Base-by-base conservation (phyloP, 2,329 filamentous ascomycete species). In the Herpotrichia juniperi region DNA sequence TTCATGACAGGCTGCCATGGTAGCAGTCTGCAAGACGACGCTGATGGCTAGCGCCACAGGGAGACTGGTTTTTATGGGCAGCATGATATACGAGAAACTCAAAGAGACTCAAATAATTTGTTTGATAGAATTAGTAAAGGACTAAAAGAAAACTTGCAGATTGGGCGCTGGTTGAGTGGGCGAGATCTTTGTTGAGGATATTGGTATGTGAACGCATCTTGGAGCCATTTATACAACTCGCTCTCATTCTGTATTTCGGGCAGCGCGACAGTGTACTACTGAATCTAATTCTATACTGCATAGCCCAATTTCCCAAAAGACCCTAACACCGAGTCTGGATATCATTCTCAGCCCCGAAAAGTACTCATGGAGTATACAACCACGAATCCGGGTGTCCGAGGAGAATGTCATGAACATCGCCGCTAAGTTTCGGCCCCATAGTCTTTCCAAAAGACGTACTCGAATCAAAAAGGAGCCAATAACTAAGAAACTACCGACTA, bases 41-140 rank as follows among this genome's bases (percentile, higher is more conserved):
- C 46, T 43, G n/a, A 57, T 54, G 47, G 46, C 54, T 42, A 57
- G 51, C 2, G 50, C 54, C 46, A 57, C 48, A 16, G 46, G 39
- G 19, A 57, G 44, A 25, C 48, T 54, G 12, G 53, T 22, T 32
- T 51, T 50, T 42, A 50, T 28, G 21, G 32, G n/a, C 17, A 51
- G 9, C 52, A 54, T 54, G 34, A 25, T 48, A 22, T 25, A 17
- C 3, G 9, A 16, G 19, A 30, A 28, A 42, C 10, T 46, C 31
- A 37, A 11, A 48, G 34, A 19, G 39, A 44, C 14, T 46, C 26
- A 46, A 8, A 16, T 4, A 30, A 10, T 43, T 19, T 11, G 9
- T 11, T 43, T 5, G 9, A 42, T 4, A 26, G 40, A 43, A 26
- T 26, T 4, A 16, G n/a, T 21, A 24, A 19, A 25, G 14, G 43